These are phyloP conservation scores for Arabis alpina DNA, from an alignment of 345 rosid species.

Conservation along the genomic window DNA sequence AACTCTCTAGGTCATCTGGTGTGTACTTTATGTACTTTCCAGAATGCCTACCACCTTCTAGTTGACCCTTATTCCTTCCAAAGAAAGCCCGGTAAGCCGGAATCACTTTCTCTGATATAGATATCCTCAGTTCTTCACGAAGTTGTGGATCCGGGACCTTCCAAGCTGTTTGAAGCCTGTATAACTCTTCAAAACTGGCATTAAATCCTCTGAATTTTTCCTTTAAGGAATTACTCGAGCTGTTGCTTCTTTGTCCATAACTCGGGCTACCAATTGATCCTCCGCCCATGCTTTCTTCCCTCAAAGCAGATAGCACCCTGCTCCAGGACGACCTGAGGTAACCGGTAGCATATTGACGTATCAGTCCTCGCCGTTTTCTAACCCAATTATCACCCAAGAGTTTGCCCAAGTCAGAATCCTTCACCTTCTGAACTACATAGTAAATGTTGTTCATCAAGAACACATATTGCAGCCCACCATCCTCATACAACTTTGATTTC, in stretches of 20 bases:
- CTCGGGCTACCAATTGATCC: conserved; percentile 70
- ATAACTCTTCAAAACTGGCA: conserved; percentile 85
- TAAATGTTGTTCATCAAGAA: conserved; percentile 91
- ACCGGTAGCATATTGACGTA: conserved; percentile 83
- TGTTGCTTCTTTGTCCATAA: conserved; percentile 46
- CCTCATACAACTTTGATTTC: conserved; percentile 84
- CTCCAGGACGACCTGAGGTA: conserved; percentile 95
- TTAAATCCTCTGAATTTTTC: conserved; percentile 89
- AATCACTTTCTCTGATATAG: conserved; percentile 84
- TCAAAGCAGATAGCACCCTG: conserved; percentile 74
- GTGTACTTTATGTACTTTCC: conserved; percentile 94
- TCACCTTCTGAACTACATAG: conserved; percentile 89
- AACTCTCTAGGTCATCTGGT: conserved; percentile 88
- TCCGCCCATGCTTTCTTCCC: conserved; percentile 78
- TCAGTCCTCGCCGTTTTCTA: conserved; percentile 77
- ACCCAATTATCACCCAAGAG: conserved; percentile 94
- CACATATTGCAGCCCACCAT: conserved; percentile 68
- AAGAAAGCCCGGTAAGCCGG: conserved; percentile 90
- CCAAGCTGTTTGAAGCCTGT: conserved; percentile 92
- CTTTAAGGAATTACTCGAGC: conserved; percentile 67
- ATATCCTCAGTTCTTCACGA: conserved; percentile 90
- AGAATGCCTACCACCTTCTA: conserved; percentile 81
- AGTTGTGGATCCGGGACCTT: conserved; percentile 94
- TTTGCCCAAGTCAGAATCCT: conserved; percentile 82
- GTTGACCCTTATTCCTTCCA: conserved; percentile 82